A percentile compares a stretch with the other conserved stretches of the same genome.
Conservation (phyloP, 352 stramenopile genomes). For the Phytophthora aleatoria region DNA sequence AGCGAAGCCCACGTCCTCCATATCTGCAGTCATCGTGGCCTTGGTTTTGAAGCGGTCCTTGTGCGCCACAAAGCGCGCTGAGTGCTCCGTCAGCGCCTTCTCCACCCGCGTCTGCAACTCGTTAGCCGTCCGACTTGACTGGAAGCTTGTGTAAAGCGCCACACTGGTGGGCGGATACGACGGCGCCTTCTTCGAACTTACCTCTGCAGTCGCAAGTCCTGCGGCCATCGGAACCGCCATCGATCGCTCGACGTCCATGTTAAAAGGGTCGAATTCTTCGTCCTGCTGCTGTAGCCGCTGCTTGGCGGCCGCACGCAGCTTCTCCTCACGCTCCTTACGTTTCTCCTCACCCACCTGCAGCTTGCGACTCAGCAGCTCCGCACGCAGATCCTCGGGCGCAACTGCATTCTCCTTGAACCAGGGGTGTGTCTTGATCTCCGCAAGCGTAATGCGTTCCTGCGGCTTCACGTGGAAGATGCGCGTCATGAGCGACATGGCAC, state of each 20-base stretch:
- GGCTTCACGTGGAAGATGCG: slow-evolving; percentile 76
- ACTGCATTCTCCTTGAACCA: slow-evolving; percentile 67
- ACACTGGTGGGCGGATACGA: slow-evolving; percentile 64
- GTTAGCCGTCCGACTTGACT: slow-evolving; percentile 49
- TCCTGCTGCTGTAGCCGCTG: slow-evolving; percentile 34
- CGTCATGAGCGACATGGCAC: slow-evolving; percentile 74
- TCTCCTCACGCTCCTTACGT: slow-evolving; percentile 66
- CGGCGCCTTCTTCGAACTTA: slow-evolving; percentile 43
- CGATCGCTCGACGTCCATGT: slow-evolving; percentile 46
- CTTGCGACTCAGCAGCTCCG: slow-evolving; percentile 66
- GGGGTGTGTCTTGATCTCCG: slow-evolving; percentile 76
- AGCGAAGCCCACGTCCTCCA: slow-evolving; percentile 58
- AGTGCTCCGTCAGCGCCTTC: slow-evolving; percentile 50
- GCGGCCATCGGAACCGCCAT: slow-evolving; percentile 33
- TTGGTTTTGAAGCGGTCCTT: slow-evolving; percentile 82
- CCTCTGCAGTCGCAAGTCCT: slow-evolving; percentile 33
- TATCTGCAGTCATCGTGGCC: slow-evolving; percentile 47
- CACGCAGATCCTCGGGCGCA: slow-evolving; percentile 43
- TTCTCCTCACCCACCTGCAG: slow-evolving; percentile 73
- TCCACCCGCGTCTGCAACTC: slow-evolving; percentile 67
- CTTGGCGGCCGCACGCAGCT: slow-evolving; percentile 47
- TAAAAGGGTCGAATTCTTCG: slow-evolving; percentile 75
- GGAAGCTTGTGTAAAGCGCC: slow-evolving; percentile 79
- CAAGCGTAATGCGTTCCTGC: slow-evolving; percentile 75
- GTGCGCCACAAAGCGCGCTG: slow-evolving; percentile 53